Conservation (phyloP, 106 monocot species). For the Platanthera guangdongensis region DNA sequence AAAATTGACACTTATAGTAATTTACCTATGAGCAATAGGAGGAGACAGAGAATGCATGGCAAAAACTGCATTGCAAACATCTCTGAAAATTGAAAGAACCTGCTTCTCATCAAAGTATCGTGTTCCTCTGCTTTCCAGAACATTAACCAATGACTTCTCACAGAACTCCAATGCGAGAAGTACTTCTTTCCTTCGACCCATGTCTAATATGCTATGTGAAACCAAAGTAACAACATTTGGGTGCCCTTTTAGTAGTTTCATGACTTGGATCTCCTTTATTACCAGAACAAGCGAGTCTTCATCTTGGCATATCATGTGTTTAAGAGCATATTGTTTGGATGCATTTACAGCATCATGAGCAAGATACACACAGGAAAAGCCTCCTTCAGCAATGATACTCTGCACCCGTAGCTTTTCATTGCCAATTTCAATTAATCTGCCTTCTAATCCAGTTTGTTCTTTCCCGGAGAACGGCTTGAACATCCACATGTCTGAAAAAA, state of each 20-base stretch:
- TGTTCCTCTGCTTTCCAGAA: constrained; percentile 67
- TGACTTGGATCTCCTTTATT: constrained; percentile 79
- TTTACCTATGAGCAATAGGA: constrained; percentile 92
- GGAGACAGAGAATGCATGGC: constrained; percentile 93
- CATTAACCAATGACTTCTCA: constrained; percentile 78
- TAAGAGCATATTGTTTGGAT: constrained; percentile 85
- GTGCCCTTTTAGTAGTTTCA: constrained; percentile 79
- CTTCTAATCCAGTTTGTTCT: constrained; percentile 74
- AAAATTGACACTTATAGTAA: background rate
- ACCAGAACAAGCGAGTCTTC: constrained; percentile 66
- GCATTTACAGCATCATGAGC: constrained; percentile 45
- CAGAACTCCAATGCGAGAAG: constrained; percentile 88
- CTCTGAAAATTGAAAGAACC: constrained; percentile 72
- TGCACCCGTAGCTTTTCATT: constrained; percentile 59
- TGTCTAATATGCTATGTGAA: constrained; percentile 64
- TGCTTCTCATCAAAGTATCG: constrained; percentile 85
- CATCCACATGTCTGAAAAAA: constrained; percentile 53
- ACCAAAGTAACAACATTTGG: constrained; percentile 76
- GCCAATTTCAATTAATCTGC: constrained; percentile 65
- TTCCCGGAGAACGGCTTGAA: constrained; percentile 72
- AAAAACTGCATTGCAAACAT: constrained; percentile 93
- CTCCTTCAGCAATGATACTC: constrained; percentile 84
- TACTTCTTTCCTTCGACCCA: constrained; percentile 75
- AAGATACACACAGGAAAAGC: constrained; percentile 89
- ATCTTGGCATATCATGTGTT: constrained; percentile 89